phyloP scores from a whole-genome alignment of 2,329 filamentous ascomycete species.

The Pezicula neosporulosa region DNA sequence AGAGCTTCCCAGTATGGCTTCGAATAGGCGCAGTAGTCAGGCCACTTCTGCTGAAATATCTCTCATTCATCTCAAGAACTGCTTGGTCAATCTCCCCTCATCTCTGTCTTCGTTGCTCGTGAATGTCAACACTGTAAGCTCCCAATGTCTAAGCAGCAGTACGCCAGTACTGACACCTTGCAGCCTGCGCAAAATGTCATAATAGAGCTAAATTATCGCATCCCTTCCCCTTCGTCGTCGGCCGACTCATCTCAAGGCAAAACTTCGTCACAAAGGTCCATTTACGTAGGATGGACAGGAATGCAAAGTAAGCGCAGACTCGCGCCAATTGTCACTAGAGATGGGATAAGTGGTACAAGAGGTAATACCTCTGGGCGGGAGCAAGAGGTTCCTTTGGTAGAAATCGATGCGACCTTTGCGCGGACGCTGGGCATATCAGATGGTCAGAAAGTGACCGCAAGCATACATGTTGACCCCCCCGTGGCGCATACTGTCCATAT shows the following conservation, averaged over 20 bases:
- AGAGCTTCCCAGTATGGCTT: conserved; percentile 18
- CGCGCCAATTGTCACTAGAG: conserved; percentile 68
- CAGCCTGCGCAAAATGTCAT: conserved; percentile 94
- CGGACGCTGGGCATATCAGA: conserved; percentile 73
- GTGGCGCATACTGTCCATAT: conserved; percentile 94
- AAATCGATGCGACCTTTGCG: conserved; percentile 84
- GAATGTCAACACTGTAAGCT: conserved; percentile 81
- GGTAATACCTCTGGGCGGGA: conserved; percentile 58
- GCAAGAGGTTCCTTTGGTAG: conserved; percentile 73
- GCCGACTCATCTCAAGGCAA: conserved; percentile 40
- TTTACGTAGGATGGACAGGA: conserved; percentile 94
- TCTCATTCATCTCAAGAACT: conserved; percentile 86
- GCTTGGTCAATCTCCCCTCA: conserved; percentile 86
- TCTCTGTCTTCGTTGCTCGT: conserved; percentile 81
- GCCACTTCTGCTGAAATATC: conserved; percentile 78
- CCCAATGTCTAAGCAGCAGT: not conserved
- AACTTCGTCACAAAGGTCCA: conserved; percentile 56
- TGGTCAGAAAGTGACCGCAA: conserved; percentile 71
- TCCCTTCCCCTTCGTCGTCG: conserved; percentile 47
- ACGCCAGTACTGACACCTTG: conserved; percentile 7
- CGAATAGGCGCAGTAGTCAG: conserved; percentile 43
- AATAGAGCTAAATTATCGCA: conserved; percentile 81
- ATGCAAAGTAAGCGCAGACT: conserved; percentile 90
- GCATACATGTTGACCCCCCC: conserved; percentile 84
- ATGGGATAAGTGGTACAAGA: conserved; percentile 62